These are phyloP conservation scores for Mucuna pruriens DNA, from an alignment of 306 rosid species.

Conservation along the genomic window DNA sequence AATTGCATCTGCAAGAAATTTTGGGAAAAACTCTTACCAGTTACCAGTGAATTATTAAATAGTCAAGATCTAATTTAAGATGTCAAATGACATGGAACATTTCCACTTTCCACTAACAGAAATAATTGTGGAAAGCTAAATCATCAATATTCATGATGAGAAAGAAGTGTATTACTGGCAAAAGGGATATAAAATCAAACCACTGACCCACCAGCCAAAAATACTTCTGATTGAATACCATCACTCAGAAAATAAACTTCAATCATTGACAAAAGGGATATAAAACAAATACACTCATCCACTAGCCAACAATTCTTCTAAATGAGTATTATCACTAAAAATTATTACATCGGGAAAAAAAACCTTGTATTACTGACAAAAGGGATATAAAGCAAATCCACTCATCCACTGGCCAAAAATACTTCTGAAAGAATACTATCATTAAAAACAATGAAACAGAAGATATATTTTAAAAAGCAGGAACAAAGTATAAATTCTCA, in stretches of 20 bases:
- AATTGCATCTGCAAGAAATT: conserved; percentile 71
- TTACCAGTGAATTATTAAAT: conserved; percentile 17
- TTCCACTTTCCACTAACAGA: background rate
- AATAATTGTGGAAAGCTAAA: conserved; percentile 20
- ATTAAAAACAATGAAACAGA: conserved; percentile 3
- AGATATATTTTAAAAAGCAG: conserved; percentile 21
- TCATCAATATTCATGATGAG: conserved; percentile 9
- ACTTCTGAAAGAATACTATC: conserved; percentile 1
- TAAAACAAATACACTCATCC: background rate
- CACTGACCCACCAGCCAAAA: conserved; percentile 14
- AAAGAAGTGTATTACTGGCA: background rate
- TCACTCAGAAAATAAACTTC: conserved; percentile 18
- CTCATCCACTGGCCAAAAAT: background rate
- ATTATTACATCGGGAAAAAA: background rate
- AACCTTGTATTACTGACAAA: background rate
- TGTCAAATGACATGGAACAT: conserved; percentile 16
- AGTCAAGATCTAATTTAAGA: conserved; percentile 26
- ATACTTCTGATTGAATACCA: background rate
- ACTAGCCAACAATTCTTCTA: conserved; percentile 1
- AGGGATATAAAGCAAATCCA: conserved; percentile 17
- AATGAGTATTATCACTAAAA: conserved; percentile 10
- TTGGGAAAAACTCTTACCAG: background rate
- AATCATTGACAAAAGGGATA: background rate
- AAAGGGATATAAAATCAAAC: conserved; percentile 4
- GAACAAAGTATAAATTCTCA: conserved; percentile 3